phyloP scores from a whole-genome alignment of 2,329 filamentous ascomycete species.

The Plectosphaerella plurivora region DNA sequence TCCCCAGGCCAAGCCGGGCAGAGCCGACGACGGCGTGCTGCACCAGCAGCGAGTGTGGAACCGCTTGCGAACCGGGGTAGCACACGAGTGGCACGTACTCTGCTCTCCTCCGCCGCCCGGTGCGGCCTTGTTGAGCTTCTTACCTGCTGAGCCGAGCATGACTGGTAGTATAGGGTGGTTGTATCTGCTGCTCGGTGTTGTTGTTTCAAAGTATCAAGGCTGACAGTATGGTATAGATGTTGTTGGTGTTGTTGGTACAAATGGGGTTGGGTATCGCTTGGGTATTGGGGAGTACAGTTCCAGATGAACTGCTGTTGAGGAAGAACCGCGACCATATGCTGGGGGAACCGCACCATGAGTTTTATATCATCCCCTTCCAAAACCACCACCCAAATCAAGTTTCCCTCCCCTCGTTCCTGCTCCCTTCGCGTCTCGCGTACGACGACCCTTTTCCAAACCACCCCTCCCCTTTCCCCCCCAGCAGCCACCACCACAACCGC shows the following conservation, averaged over 20 bases:
- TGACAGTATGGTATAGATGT: neutral
- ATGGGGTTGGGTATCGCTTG: neutral
- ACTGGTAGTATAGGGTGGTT: neutral
- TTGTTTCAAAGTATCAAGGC: neutral
- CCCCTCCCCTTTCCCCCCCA: no score
- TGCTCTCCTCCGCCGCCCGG: neutral
- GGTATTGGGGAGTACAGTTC: neutral
- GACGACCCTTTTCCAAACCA: no score
- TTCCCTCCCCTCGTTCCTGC: conserved; percentile 6
- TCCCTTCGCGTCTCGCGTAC: neutral
- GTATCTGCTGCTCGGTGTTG: neutral
- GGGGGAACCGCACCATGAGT: conserved; percentile 3
- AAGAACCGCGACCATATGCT: neutral
- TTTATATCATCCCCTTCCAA: conserved; percentile 11
- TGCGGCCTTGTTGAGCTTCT: neutral
- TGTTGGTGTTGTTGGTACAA: neutral
- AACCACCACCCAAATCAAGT: conserved; percentile 9
- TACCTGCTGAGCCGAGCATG: neutral
- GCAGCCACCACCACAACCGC: neutral
- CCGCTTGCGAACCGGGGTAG: no score
- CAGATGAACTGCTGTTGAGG: neutral
- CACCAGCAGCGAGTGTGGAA: no score
- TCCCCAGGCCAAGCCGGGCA: no score
- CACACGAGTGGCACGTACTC: neutral
- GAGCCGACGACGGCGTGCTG: no score